These are phyloP conservation scores for Noccaea bulbosa DNA, from an alignment of 345 rosid genomes.

Conservation along the genomic window DNA sequence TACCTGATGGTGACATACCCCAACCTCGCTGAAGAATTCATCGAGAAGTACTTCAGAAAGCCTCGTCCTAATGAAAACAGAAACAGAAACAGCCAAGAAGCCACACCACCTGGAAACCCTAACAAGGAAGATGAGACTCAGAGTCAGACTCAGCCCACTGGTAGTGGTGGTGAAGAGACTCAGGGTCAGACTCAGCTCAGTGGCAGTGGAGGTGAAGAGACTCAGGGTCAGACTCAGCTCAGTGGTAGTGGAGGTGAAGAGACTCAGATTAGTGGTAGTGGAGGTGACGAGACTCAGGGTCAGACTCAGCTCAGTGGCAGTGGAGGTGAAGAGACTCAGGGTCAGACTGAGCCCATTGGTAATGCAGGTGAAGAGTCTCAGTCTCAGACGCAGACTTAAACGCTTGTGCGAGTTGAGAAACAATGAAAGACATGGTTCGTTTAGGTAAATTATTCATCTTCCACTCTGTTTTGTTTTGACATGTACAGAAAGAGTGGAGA, in stretches of 20 bases:
- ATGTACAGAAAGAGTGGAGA: slow-evolving; percentile 42
- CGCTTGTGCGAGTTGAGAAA: no score
- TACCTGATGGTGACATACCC: slow-evolving; percentile 67
- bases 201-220: not conserved
- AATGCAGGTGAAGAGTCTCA: slow-evolving; percentile 7
- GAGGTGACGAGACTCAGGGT: not conserved
- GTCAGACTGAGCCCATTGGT: not conserved
- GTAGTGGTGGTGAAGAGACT: not conserved
- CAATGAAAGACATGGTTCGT: no score
- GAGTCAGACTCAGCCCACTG: slow-evolving; percentile 1
- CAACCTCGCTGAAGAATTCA: slow-evolving; percentile 61
- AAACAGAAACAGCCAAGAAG: slow-evolving; percentile 44
- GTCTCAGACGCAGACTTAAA: not conserved
- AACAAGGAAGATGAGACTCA: slow-evolving; percentile 18
- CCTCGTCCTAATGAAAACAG: slow-evolving; percentile 48
- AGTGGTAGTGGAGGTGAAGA: not conserved
- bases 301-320: not conserved
- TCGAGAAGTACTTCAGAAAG: slow-evolving; percentile 60
- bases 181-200: not conserved
- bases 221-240: not conserved
- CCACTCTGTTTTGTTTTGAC: slow-evolving; percentile 35
- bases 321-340: not conserved
- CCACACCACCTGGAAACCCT: slow-evolving; percentile 33
- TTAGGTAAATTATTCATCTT: not conserved
- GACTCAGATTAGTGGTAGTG: slow-evolving; percentile 6